Conservation (phyloP, 169 alveolate genomes). For the Plasmodium sp. region DNA sequence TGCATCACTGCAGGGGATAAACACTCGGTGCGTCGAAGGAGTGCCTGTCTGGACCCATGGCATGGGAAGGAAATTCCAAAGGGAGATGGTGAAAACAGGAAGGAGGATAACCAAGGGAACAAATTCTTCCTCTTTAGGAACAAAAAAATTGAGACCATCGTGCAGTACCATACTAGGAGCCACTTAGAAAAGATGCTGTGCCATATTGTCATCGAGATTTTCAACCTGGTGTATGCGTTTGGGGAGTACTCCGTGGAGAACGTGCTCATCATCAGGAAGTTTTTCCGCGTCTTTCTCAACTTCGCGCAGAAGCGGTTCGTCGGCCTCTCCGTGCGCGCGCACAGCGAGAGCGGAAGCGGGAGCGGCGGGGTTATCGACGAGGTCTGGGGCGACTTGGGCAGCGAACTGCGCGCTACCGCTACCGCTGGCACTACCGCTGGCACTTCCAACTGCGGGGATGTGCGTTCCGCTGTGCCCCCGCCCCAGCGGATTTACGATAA, state of each 20-base stretch:
- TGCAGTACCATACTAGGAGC: conserved; percentile 49
- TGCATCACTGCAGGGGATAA: conserved; percentile 3
- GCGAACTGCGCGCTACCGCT: neutral
- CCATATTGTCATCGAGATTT: conserved; percentile 53
- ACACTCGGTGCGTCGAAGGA: neutral
- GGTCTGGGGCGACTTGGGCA: neutral
- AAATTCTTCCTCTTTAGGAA: conserved; percentile 25
- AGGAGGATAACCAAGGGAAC: neutral
- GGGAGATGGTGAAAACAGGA: neutral
- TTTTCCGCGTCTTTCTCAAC: conserved; percentile 55
- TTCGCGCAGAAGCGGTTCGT: conserved; percentile 52
- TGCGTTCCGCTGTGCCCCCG: neutral
- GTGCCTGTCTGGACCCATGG: neutral
- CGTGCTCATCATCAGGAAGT: conserved; percentile 51
- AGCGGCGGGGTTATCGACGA: too few species aligned
- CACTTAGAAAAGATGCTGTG: conserved; percentile 52
- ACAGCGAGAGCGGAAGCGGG: neutral
- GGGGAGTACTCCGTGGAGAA: conserved; percentile 50
- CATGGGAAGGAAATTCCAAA: neutral
- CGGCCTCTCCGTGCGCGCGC: neutral
- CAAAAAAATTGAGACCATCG: conserved; percentile 33
- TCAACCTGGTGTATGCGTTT: conserved; percentile 49
- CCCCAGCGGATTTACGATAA: conserved; percentile 33
- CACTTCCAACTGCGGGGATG: neutral
- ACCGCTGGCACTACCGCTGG: neutral